Conservation (phyloP, 208 protist genomes). For the Porcisia deanei region DNA sequence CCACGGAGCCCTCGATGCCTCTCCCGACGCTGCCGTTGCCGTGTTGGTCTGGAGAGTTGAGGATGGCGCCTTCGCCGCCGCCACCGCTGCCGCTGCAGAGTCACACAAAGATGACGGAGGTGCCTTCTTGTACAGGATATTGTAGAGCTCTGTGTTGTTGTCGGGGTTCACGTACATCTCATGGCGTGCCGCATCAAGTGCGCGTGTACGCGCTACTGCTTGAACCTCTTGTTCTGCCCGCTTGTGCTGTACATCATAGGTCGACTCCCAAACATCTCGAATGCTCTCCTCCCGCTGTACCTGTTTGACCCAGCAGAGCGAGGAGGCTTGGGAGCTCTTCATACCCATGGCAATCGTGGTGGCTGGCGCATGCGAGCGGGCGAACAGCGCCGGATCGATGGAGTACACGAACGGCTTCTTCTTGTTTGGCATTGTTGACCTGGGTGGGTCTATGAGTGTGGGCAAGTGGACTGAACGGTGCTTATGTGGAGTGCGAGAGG, state of each 20-base stretch:
- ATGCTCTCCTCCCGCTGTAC: constrained; percentile 54
- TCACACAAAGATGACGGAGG: constrained; percentile 1
- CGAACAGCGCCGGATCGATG: constrained; percentile 62
- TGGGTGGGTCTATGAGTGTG: neutral
- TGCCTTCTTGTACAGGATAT: constrained; percentile 39
- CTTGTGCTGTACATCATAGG: constrained; percentile 36
- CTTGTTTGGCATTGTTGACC: constrained; percentile 20
- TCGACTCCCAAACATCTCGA: constrained; percentile 31
- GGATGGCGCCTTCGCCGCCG: neutral
- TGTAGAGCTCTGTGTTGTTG: constrained; percentile 54
- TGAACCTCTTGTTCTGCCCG: constrained; percentile 12
- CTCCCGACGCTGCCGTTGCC: neutral
- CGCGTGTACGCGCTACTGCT: constrained; percentile 48
- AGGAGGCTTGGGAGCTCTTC: constrained; percentile 51
- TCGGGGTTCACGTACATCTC: constrained; percentile 34
- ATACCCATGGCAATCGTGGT: constrained; percentile 79
- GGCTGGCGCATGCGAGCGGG: constrained; percentile 46
- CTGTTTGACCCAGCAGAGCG: constrained; percentile 57
- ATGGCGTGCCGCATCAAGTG: constrained; percentile 36
- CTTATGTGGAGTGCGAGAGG: neutral
- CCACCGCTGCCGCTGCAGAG: neutral
- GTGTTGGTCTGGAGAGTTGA: neutral
- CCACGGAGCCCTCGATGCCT: neutral
- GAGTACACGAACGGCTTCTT: constrained; percentile 52
- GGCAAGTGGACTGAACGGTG: too few relatives aligned